Evolutionary conservation across 352 stramenopile species (phyloP).

Genomic region (Phytophthora ramorum): DNA sequence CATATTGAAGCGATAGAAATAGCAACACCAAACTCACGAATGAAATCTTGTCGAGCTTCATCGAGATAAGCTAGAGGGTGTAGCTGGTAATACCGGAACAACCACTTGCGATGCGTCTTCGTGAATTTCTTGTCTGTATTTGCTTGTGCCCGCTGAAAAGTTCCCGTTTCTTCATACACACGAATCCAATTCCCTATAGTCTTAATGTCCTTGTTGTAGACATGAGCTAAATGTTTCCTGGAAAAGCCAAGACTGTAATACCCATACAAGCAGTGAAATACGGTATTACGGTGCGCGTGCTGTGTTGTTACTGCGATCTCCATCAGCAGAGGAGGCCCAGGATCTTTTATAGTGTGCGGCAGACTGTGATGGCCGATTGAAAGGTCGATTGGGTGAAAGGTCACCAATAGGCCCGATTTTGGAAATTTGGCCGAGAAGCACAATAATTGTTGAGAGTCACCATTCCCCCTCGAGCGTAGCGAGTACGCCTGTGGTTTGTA

Average conservation of each 20-base stretch:
- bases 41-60: background rate
- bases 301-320: background rate
- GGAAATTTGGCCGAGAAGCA: too few species aligned
- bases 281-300: slow-evolving; percentile 9
- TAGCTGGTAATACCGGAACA: background rate
- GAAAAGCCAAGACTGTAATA: slow-evolving; percentile 7
- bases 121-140: background rate
- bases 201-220: background rate
- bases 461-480: too few species aligned
- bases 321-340: too few species aligned
- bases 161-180: slow-evolving; percentile 1
- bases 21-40: too few species aligned
- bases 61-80: background rate
- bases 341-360: too few species aligned
- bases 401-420: too few species aligned
- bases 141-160: background rate
- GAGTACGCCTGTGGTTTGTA: too few species aligned
- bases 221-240: background rate
- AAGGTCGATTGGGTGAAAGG: too few species aligned
- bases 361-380: too few species aligned
- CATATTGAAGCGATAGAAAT: background rate
- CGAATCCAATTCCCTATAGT: slow-evolving; percentile 11
- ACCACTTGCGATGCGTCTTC: background rate
- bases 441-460: too few species aligned
- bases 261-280: slow-evolving; percentile 12